A percentile compares a stretch with the other conserved stretches of the same genome.
These are phyloP conservation scores for Salisapilia sapeloensis DNA, from an alignment of 352 stramenopile species.

Conservation along the genomic window DNA sequence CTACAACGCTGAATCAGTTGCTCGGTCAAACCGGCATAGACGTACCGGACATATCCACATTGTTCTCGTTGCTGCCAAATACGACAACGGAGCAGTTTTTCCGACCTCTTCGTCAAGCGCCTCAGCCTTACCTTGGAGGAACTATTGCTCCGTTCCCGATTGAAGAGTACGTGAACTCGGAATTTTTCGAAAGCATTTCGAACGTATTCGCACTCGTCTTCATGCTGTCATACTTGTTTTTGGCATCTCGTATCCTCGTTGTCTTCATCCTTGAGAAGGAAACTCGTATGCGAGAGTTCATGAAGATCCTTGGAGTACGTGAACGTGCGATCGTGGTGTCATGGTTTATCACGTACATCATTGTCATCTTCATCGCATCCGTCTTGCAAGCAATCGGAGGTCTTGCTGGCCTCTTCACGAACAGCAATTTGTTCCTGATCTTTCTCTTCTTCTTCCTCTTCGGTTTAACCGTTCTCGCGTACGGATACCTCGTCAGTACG, in stretches of 20 bases:
- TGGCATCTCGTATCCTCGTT: conserved; percentile 69
- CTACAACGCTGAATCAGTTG: conserved; percentile 5
- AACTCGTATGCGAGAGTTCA: conserved; percentile 76
- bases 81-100: too few relatives aligned
- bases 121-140: conserved; percentile 28
- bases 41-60: too few relatives aligned
- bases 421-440: conserved; percentile 24
- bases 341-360: conserved; percentile 72
- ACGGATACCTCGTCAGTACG: conserved; percentile 51
- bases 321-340: conserved; percentile 40
- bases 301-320: conserved; percentile 89
- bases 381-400: conserved; percentile 43
- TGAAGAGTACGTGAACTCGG: conserved; percentile 24
- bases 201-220: conserved; percentile 81
- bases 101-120: conserved; percentile 35
- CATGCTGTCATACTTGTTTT: conserved; percentile 84
- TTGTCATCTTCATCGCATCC: conserved; percentile 54
- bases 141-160: conserved; percentile 38
- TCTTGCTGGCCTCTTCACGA: conserved; percentile 23
- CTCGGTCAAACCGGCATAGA: too few relatives aligned
- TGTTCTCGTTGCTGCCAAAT: too few relatives aligned
- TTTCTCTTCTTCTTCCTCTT: conserved; percentile 72
- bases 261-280: conserved; percentile 89
- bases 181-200: conserved; percentile 57
- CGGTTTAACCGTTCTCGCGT: conserved; percentile 28